Evolutionary conservation across 2,329 filamentous ascomycete species (phyloP).

Genomic region (Exophiala xenobiotica): DNA sequence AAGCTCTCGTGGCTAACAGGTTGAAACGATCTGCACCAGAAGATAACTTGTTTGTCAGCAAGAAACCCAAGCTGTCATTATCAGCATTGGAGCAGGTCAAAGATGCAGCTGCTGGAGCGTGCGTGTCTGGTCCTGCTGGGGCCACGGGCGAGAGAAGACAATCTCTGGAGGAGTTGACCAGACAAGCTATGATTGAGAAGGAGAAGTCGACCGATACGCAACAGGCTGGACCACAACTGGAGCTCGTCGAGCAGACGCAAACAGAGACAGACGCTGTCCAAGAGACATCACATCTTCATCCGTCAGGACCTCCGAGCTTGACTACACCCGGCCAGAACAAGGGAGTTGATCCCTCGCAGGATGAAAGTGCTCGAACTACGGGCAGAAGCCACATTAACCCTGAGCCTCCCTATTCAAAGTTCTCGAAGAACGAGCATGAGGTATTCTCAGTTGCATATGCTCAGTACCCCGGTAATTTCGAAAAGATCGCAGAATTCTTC

Average conservation of each 20-base stretch:
- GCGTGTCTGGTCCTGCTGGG: too few relatives aligned
- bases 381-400: too few relatives aligned
- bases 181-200: not conserved
- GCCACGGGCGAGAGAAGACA: not conserved
- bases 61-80: not conserved
- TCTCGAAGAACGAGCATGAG: not conserved
- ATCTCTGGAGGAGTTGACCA: slow-evolving; percentile 11
- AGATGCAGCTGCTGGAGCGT: not conserved
- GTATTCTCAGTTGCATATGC: not conserved
- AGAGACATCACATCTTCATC: too few relatives aligned
- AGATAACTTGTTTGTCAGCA: slow-evolving; percentile 1
- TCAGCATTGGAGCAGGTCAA: not conserved
- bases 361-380: too few relatives aligned
- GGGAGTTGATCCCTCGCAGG: too few relatives aligned
- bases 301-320: too few relatives aligned
- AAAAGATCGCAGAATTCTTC: not conserved
- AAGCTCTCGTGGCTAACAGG: not conserved
- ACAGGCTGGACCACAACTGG: not conserved
- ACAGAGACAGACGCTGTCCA: not conserved
- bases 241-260: not conserved
- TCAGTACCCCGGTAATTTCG: not conserved
- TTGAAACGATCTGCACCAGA: slow-evolving; percentile 8
- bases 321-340: too few relatives aligned
- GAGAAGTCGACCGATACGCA: not conserved
- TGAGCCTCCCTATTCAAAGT: not conserved